Base-by-base conservation (phyloP, 257 asterid species). In the Solanum chaucha region DNA sequence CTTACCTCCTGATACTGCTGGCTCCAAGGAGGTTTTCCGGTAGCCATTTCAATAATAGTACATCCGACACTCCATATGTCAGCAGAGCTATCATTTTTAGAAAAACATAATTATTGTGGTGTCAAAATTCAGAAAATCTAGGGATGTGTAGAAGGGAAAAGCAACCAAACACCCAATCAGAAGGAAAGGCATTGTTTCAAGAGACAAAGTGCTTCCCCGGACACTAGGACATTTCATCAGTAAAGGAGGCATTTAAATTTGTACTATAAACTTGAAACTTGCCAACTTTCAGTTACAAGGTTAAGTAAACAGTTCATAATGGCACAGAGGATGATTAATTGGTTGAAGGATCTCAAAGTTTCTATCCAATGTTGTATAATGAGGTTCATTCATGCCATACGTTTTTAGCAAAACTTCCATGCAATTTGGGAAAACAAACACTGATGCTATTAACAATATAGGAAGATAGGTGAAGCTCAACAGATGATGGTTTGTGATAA, bases 41-140 rank as follows among this genome's bases (percentile, higher is more conserved):
- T 97, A 82, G 99, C 99, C 99, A 97, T 97, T 94, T 97, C 99
- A 84, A 97, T 96, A 59, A 97, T 93, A 28, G 99, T 97, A 90
- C 99, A 97, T 83, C 99, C 99, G 83, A 97, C 99, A 91, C 99
- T 97, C 99, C 99, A 97, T 90, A 97, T 94, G 92, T 97, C 99
- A 71, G 99, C 99, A 64, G 99, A 95, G 92, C 99, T 97, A 80
- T 77, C 87, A 87, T 86, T 32, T 58, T 15, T 65, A 28, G 34
- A 40, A 85, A 9, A 17, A 17, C 68, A 19, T 40, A 80, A 80
- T 26, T 17, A 46, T 26, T 15, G 65, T 80, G 40, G 41, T 80
- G 84, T 46, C 65, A 46, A 48, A 80, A 46, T 44, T 44, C 15
- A 46, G 38, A 80, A 44, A 26, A 80, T 46, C 19, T 46, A 41